Percentiles rank a stretch among this genome's conserved stretches.
Evolutionary conservation across 2,329 filamentous ascomycete genomes (phyloP).

Genomic region (Scedosporium aurantiacum): DNA sequence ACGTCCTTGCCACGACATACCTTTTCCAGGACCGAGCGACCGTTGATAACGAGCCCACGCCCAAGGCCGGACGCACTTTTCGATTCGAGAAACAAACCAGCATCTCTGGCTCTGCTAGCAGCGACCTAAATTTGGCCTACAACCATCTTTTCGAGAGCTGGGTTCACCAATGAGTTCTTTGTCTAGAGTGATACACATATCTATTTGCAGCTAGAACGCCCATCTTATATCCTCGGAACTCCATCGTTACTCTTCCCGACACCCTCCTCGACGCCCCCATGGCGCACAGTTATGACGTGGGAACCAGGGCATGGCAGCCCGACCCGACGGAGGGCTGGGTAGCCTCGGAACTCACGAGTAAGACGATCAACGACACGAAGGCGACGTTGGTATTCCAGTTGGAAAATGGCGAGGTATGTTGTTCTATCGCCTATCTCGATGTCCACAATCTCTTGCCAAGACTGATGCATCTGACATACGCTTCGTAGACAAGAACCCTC

Average conservation of each 20-base stretch:
- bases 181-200: background rate
- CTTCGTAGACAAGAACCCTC: conserved; percentile 59
- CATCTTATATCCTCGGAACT: background rate
- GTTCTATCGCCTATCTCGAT: background rate
- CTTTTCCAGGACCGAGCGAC: too few relatives aligned
- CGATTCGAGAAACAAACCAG: too few relatives aligned
- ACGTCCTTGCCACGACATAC: too few relatives aligned
- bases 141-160: background rate
- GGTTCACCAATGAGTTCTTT: background rate
- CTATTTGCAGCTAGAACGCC: background rate
- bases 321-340: conserved; percentile 95
- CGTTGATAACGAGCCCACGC: too few relatives aligned
- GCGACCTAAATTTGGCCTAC: background rate
- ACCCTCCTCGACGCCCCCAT: conserved; percentile 30
- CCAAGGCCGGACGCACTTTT: too few relatives aligned
- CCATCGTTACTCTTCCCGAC: background rate
- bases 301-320: conserved; percentile 96
- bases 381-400: conserved; percentile 79
- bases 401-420: conserved; percentile 77
- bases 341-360: conserved; percentile 85
- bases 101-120: too few relatives aligned
- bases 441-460: background rate
- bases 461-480: background rate
- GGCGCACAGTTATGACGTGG: conserved; percentile 92
- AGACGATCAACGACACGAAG: conserved; percentile 73